These are phyloP conservation scores for Cutaneotrichosporon sp. DNA, from an alignment of 1,284 basidiomycete species.

Conservation along the genomic window DNA sequence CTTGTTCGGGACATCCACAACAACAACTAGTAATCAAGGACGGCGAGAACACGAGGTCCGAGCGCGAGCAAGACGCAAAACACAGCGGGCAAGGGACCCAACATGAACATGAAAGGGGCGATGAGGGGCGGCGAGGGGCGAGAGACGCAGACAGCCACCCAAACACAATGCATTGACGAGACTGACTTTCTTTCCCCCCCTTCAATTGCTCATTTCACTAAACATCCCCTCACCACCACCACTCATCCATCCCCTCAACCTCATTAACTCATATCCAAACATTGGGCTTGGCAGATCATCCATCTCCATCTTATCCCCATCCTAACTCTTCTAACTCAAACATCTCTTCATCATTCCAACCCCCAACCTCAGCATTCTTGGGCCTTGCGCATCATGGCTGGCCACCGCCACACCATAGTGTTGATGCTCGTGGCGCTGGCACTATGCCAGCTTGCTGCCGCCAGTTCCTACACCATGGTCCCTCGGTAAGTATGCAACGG, in stretches of 20 bases:
- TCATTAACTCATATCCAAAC: background rate
- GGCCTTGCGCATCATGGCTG: background rate
- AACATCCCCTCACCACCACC: background rate
- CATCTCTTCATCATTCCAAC: background rate
- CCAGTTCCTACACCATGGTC: background rate
- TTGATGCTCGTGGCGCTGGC: background rate
- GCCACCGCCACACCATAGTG: background rate
- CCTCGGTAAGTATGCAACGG: background rate
- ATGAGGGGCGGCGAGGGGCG: too few species aligned
- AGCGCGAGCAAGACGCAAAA: background rate
- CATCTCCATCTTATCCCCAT: background rate
- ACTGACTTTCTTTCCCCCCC: constrained; percentile 3
- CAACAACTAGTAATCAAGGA: background rate
- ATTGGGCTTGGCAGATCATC: background rate
- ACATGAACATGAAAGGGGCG: background rate
- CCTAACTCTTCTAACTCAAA: background rate
- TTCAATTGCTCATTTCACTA: background rate
- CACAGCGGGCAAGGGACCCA: background rate
- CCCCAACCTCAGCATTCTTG: background rate
- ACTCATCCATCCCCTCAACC: background rate
- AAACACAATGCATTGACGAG: background rate
- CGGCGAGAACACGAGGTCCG: background rate
- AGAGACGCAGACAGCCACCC: too few species aligned
- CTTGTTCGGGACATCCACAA: too few species aligned
- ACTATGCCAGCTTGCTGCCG: background rate